These are phyloP conservation scores for Gossypium australe DNA, from an alignment of 345 rosid genomes.

Conservation along the genomic window DNA sequence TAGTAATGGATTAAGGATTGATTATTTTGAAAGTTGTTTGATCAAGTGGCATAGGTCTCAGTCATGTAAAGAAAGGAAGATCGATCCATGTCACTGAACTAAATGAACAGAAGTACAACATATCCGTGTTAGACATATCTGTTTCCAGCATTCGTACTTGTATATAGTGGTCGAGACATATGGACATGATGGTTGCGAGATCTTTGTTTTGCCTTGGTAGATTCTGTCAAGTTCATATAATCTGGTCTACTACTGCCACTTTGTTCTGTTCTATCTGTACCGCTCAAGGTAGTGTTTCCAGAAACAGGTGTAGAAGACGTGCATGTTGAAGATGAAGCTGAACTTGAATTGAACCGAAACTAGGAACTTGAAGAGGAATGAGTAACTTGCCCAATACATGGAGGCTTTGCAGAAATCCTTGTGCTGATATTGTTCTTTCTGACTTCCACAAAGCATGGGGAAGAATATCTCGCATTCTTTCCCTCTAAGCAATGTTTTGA, in stretches of 20 bases:
- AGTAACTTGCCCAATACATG: slow-evolving; percentile 32
- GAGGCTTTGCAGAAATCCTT: slow-evolving; percentile 69
- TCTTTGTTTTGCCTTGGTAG: slow-evolving; percentile 75
- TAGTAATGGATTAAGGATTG: background rate
- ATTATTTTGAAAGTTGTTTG: background rate
- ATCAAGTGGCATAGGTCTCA: background rate
- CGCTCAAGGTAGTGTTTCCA: slow-evolving; percentile 48
- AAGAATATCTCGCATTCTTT: slow-evolving; percentile 43
- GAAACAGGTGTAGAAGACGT: slow-evolving; percentile 70
- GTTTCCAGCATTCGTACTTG: background rate
- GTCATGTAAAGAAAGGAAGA: too few relatives aligned
- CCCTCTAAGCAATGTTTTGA: slow-evolving; percentile 25
- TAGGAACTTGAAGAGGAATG: slow-evolving; percentile 67
- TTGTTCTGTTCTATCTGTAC: slow-evolving; percentile 46
- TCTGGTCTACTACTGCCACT: slow-evolving; percentile 48
- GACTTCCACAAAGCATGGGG: slow-evolving; percentile 40
- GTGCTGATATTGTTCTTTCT: slow-evolving; percentile 70
- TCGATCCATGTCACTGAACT: too few relatives aligned
- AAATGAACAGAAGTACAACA: background rate
- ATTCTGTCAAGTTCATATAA: slow-evolving; percentile 79
- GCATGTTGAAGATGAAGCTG: slow-evolving; percentile 71
- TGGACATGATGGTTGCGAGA: slow-evolving; percentile 13
- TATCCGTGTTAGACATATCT: too few relatives aligned
- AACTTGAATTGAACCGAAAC: slow-evolving; percentile 52
- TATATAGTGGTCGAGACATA: slow-evolving; percentile 46